Conservation (phyloP, 2,329 filamentous ascomycete genomes). For the Trichoderma semiorbis region DNA sequence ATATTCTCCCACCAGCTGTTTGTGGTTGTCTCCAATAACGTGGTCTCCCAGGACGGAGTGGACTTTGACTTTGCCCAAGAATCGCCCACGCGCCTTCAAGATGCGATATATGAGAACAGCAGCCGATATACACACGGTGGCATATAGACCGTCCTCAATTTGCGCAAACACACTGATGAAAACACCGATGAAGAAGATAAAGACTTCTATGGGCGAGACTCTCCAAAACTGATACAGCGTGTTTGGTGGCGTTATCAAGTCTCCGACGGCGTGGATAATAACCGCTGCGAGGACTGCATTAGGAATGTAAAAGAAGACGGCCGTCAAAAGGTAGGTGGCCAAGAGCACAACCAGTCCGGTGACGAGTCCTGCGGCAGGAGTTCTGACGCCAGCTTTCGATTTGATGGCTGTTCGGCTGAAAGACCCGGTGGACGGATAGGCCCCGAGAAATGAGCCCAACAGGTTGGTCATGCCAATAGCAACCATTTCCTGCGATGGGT, state of each 20-base stretch:
- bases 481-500: conserved; percentile 93
- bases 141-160: conserved; percentile 92
- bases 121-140: conserved; percentile 72
- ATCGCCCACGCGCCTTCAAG: conserved; percentile 75
- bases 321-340: conserved; percentile 83
- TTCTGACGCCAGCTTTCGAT: conserved; percentile 91
- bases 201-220: conserved; percentile 81
- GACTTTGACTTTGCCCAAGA: conserved; percentile 66
- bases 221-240: conserved; percentile 94
- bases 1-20: conserved; percentile 48
- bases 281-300: conserved; percentile 76
- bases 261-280: conserved; percentile 93
- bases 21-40: conserved; percentile 59
- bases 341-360: conserved; percentile 82
- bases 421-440: conserved; percentile 88
- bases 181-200: conserved; percentile 92
- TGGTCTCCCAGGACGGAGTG: conserved; percentile 80
- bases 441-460: conserved; percentile 86
- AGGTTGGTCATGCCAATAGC: conserved; percentile 90
- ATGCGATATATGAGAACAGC: conserved; percentile 80
- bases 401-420: conserved; percentile 97
- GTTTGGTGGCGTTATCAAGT: conserved; percentile 86
- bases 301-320: conserved; percentile 92
- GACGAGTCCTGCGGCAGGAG: conserved; percentile 84
- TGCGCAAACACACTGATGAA: conserved; percentile 81